These are phyloP conservation scores for Auricularia sp. DNA, from an alignment of 768 basidiomycete species.

Conservation along the genomic window DNA sequence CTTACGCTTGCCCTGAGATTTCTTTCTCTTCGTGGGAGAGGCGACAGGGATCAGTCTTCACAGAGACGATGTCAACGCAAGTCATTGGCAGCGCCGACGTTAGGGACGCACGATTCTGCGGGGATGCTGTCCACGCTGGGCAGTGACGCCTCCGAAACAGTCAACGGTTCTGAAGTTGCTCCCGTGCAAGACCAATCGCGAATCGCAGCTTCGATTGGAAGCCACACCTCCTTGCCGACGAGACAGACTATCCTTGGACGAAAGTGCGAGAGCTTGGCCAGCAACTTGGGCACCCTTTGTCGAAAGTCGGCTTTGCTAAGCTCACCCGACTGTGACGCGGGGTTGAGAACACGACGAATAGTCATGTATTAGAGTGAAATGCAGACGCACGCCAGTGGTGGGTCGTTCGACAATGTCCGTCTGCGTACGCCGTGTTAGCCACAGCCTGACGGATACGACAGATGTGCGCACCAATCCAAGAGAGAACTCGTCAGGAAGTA, in stretches of 20 bases:
- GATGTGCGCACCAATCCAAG: background rate
- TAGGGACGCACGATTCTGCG: no score
- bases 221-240: slow-evolving; percentile 64
- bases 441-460: background rate
- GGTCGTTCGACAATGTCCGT: background rate
- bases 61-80: no score
- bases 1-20: no score
- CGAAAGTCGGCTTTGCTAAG: slow-evolving; percentile 31
- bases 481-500: background rate
- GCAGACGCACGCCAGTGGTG: background rate
- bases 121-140: no score
- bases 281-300: slow-evolving; percentile 43
- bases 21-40: no score
- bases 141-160: background rate
- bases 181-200: background rate
- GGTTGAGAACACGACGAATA: background rate
- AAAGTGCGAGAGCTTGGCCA: slow-evolving; percentile 45
- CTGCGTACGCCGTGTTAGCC: background rate
- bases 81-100: no score
- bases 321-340: background rate
- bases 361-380: background rate
- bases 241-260: slow-evolving; percentile 66
- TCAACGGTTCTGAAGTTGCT: background rate
- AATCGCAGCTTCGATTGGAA: slow-evolving; percentile 23
- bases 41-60: no score